Base-by-base conservation (phyloP, 805 yeast genomes). In the Teunomyces aglyptinius region DNA sequence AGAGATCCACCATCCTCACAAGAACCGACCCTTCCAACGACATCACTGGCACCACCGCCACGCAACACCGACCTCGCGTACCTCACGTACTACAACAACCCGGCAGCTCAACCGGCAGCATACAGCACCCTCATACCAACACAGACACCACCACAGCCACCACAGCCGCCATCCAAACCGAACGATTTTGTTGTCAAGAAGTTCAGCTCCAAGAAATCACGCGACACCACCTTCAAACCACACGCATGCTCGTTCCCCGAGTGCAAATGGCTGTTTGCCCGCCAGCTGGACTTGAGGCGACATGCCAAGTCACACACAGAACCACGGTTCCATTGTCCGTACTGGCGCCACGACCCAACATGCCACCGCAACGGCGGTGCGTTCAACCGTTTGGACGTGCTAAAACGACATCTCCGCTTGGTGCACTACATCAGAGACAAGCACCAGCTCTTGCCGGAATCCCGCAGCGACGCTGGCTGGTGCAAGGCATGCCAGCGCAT, bases 301-400 rank as follows among this genome's bases (percentile, higher is more conserved):
- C 92, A 86, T 57, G 52, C 76, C 15, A 76, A 84, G 51, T 82
- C 88, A 3, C 92, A 86, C 58, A 73, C 75, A 36, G 74, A 78
- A 42, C 91, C 91, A 2, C 75, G 74, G 48, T 81, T 81, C 56
- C 83, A 79, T 51, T 86, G 92, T 59, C 92, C 92, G 2, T 86
- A 75, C 64, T 85, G 87, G 86, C 73, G 73, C 45, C 70, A 75
- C 20, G 86, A 82, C 53, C 81, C 84, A 3, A 78, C 86, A 5
- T 86, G 91, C 60, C 94, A 86, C 61, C 73, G 86, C 46, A 85
- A 84, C 52, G 88, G 86, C 16, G 91, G 92, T 12, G 78, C 88
- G 0, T 86, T 86, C 65, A 82, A 81, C 55, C 71, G 94, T 38
- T 65, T 85, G 49, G 94, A 86, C 57, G 91, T 86, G 26, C 68